These are phyloP conservation scores for Lignosus rhinocerotis DNA, from an alignment of 1,284 basidiomycete genomes.

Conservation along the genomic window DNA sequence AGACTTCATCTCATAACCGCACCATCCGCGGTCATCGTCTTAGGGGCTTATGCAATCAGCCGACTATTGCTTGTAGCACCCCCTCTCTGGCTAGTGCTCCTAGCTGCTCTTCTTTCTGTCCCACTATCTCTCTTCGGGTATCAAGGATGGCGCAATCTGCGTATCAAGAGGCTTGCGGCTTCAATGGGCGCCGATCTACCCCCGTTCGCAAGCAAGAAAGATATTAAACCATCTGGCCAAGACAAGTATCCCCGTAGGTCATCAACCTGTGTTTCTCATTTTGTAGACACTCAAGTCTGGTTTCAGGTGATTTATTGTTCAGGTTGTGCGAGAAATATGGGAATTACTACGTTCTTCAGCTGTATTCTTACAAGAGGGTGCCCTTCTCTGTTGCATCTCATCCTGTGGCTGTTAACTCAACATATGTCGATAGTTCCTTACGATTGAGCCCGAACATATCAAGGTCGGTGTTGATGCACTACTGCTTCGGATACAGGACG, in stretches of 20 bases:
- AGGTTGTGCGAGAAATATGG: conserved; percentile 23
- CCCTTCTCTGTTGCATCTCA: neutral
- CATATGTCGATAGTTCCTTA: conserved; percentile 27
- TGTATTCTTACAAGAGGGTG: conserved; percentile 25
- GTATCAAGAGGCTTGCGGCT: neutral
- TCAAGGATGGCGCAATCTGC: neutral
- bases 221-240: neutral
- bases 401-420: neutral
- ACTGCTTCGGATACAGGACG: neutral
- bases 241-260: neutral
- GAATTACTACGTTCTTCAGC: conserved; percentile 17
- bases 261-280: neutral
- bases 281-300: neutral
- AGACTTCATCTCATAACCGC: neutral
- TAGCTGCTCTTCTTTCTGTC: neutral
- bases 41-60: neutral
- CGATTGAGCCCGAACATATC: conserved; percentile 33
- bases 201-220: neutral
- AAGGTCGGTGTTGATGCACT: conserved; percentile 19
- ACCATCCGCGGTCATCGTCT: neutral
- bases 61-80: neutral
- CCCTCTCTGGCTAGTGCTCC: neutral
- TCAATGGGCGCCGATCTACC: neutral
- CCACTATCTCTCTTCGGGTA: neutral
- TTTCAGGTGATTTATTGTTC: conserved; percentile 22